Conservation (phyloP, 225 moss, liverwort and hornwort species). For the Antitrichia curtipendula region DNA sequence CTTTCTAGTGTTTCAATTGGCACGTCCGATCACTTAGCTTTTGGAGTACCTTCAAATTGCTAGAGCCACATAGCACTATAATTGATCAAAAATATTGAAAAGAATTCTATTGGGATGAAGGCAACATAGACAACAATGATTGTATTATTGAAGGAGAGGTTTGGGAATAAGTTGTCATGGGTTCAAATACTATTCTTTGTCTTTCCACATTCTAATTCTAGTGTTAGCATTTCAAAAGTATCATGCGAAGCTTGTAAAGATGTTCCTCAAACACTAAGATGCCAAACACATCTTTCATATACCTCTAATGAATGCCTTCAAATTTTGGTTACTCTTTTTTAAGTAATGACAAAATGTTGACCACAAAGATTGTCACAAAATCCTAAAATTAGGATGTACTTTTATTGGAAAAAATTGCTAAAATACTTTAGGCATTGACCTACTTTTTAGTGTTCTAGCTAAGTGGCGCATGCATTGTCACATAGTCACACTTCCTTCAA, state of each 20-base stretch:
- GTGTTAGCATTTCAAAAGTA: not conserved
- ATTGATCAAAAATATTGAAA: not conserved
- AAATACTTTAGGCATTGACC: fast-evolving
- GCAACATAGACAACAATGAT: not conserved
- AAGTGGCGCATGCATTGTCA: fast-evolving
- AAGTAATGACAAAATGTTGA: not conserved
- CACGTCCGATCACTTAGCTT: fast-evolving
- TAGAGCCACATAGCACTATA: too few species aligned
- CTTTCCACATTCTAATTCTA: not conserved
- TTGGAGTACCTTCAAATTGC: too few species aligned
- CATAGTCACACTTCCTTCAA: not conserved
- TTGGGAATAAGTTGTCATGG: not conserved
- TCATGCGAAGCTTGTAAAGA: not conserved
- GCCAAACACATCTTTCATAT: not conserved
- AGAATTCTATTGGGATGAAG: not conserved
- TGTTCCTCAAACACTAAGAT: not conserved
- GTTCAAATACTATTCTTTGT: fast-evolving
- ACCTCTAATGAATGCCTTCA: not conserved
- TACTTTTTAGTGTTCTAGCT: fast-evolving
- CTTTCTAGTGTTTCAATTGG: not conserved
- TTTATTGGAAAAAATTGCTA: not conserved
- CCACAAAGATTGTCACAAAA: not conserved
- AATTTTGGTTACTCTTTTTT: not conserved
- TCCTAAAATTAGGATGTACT: not conserved
- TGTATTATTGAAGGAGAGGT: not conserved